Conservation (phyloP, 2,329 filamentous ascomycete species). For the Herpotrichia juniperi region DNA sequence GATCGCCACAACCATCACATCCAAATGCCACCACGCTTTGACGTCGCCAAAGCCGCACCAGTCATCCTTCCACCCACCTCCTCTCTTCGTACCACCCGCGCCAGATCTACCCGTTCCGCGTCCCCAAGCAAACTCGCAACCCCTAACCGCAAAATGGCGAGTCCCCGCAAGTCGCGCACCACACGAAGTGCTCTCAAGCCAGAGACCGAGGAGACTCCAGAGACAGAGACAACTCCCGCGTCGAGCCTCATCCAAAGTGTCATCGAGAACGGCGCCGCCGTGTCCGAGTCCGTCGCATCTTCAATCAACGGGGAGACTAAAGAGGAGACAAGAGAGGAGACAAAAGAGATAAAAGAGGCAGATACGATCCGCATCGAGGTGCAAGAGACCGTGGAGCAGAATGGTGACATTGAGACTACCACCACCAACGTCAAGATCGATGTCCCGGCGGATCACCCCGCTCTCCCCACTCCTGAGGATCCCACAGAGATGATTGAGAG, state of each 20-base stretch:
- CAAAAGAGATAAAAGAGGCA: constrained; percentile 35
- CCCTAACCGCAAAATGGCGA: constrained; percentile 54
- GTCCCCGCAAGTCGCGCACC: constrained; percentile 61
- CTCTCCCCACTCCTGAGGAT: constrained; percentile 77
- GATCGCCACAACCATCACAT: constrained; percentile 75
- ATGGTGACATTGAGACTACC: constrained; percentile 68
- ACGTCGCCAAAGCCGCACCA: constrained; percentile 55
- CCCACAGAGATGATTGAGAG: constrained; percentile 83
- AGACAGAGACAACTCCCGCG: constrained; percentile 52
- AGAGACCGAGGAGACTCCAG: constrained; percentile 36
- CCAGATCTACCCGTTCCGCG: constrained; percentile 64
- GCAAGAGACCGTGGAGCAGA: constrained; percentile 65
- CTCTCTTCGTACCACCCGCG: constrained; percentile 47
- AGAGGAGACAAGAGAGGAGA: constrained; percentile 37
- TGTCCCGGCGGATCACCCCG: constrained; percentile 69
- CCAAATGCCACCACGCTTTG: constrained; percentile 79
- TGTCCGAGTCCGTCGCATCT: constrained; percentile 32
- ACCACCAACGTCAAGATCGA: constrained; percentile 78
- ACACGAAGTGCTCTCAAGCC: constrained; percentile 45
- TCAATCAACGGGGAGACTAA: constrained; percentile 53
- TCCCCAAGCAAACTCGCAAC: constrained; percentile 61
- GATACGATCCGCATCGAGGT: constrained; percentile 72
- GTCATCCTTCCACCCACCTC: constrained; percentile 40
- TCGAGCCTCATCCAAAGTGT: constrained; percentile 49
- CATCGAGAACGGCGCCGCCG: constrained; percentile 37